A percentile compares a stretch with the other conserved stretches of the same genome.
Conservation (phyloP, 495 filamentous ascomycete species). For the Podospora appendiculata region DNA sequence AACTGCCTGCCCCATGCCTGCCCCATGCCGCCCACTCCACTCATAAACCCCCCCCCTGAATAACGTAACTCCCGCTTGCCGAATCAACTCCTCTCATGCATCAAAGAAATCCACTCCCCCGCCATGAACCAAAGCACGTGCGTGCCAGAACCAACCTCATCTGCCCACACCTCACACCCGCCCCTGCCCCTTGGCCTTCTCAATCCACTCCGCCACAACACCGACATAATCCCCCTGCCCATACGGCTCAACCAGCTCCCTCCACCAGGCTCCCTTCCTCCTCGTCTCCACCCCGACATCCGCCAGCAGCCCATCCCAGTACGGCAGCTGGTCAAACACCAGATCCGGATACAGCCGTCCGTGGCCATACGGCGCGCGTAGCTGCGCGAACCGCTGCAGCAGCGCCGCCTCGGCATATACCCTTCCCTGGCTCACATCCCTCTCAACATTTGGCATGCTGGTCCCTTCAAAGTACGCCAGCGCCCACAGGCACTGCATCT, state of each 20-base stretch:
- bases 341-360: conserved; percentile 53
- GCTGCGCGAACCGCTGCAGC: conserved; percentile 49
- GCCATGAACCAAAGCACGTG: no score
- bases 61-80: no score
- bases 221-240: conserved; percentile 43
- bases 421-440: conserved; percentile 25
- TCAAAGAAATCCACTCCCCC: no score
- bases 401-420: conserved; percentile 41
- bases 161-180: no score
- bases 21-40: no score
- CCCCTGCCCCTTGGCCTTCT: background rate
- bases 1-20: no score
- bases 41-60: no score
- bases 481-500: conserved; percentile 20
- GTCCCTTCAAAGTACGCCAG: conserved; percentile 32
- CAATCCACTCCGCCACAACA: conserved; percentile 45
- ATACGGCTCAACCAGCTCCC: conserved; percentile 40
- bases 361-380: conserved; percentile 49
- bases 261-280: conserved; percentile 16
- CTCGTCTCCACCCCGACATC: conserved; percentile 44
- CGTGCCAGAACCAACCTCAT: no score
- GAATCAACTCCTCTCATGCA: no score
- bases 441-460: conserved; percentile 14
- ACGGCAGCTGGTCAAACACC: conserved; percentile 59
- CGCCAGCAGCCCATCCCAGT: conserved; percentile 53